Conservation (phyloP, 495 filamentous ascomycete genomes). For the Parmelia sp. region DNA sequence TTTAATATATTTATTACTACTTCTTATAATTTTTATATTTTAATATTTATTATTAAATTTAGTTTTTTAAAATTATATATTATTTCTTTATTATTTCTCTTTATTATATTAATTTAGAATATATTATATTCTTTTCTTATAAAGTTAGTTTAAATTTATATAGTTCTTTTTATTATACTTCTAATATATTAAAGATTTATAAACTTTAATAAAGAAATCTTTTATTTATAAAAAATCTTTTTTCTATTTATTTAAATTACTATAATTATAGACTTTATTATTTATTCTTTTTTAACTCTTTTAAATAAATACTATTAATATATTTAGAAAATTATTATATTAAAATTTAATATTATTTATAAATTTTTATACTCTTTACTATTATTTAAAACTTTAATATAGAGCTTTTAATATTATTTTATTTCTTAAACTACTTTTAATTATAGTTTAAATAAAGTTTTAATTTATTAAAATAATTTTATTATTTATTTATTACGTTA, state of each 20-base stretch:
- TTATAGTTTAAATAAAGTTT: constrained; percentile 2
- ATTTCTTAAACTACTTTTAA: neutral
- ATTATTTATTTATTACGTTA: neutral
- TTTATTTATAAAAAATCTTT: neutral
- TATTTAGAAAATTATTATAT: too few species aligned
- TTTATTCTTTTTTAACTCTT: neutral
- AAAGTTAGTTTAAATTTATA: neutral
- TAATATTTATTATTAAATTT: neutral
- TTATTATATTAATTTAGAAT: neutral
- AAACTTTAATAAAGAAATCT: neutral
- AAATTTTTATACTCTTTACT: neutral
- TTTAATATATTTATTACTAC: neutral
- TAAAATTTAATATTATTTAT: neutral
- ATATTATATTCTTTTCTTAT: neutral
- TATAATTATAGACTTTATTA: neutral
- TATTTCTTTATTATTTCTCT: neutral
- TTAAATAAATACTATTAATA: neutral
- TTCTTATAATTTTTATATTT: neutral
- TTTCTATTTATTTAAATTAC: neutral
- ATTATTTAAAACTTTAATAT: too few species aligned
- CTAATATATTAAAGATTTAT: neutral
- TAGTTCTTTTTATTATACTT: neutral
- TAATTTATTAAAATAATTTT: neutral
- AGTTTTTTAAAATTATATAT: neutral
- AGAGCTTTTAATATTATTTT: neutral